These are phyloP conservation scores for Persicaria tinctoria DNA, from an alignment of 148 eudicot species.

Conservation along the genomic window DNA sequence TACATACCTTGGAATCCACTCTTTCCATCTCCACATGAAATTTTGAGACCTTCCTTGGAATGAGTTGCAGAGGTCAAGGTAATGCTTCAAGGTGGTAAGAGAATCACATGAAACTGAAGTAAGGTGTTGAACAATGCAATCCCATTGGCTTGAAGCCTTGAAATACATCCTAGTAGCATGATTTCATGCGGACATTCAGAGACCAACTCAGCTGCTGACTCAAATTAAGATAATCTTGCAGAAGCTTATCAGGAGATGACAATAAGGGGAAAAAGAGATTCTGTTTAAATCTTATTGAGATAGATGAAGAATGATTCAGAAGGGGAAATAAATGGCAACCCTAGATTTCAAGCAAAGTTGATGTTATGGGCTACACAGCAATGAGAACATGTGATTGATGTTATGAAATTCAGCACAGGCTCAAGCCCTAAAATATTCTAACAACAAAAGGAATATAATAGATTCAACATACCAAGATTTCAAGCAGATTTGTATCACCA, in stretches of 20 bases:
- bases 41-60: constrained; percentile 22
- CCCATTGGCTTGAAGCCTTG: constrained; percentile 30
- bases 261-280: too few relatives aligned
- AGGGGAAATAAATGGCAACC: too few relatives aligned
- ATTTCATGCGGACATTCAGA: constrained; percentile 31
- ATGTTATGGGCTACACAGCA: too few relatives aligned
- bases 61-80: constrained; percentile 30
- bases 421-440: too few relatives aligned
- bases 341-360: too few relatives aligned
- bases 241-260: too few relatives aligned
- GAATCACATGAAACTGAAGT: constrained; percentile 29
- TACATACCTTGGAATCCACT: constrained; percentile 24
- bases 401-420: not conserved
- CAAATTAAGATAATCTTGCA: too few relatives aligned
- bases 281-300: too few relatives aligned
- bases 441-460: not conserved
- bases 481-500: constrained; percentile 18
- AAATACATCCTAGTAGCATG: constrained; percentile 35
- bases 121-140: constrained; percentile 24
- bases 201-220: not conserved
- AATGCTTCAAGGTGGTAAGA: constrained; percentile 28
- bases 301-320: too few relatives aligned
- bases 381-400: not conserved
- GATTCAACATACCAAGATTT: constrained; percentile 34
- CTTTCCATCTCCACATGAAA: constrained; percentile 15